Base-by-base conservation (phyloP, 768 basidiomycete species). In the Chalciporus sphaerocephalus region DNA sequence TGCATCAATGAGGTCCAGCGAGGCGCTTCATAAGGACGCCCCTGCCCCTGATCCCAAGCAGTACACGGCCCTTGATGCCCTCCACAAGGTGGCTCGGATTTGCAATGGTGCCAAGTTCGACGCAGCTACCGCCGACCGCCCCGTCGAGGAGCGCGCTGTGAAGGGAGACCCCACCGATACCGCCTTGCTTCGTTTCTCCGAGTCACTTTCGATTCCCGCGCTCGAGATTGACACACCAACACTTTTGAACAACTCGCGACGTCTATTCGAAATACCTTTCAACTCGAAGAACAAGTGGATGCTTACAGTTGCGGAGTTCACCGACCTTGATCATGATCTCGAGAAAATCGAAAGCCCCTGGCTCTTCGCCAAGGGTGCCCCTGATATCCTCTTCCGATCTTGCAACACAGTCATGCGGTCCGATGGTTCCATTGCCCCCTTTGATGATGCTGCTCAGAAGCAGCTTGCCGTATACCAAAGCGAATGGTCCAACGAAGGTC, bases 241-340 rank as follows among this genome's bases (percentile, higher is more conserved):
- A 3, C 43, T 65, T 16, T 38, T 61, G 40, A 40, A 40, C 0
- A 46, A 53, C 0, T 63, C 62, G 30, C 48, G 40, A 39, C 60
- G 62, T 44, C 45, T 63, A 4, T 70, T 67, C 42, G 67, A 68
- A 20, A 67, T 74, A 22, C 70, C 69, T 2, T 73, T 73, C 60
- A 73, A 73, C 44, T 79, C 75, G 5, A 71, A 68, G 45, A 76
- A 78, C 50, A 82, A 81, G 52, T 81, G 72, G 71, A 80, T 80
- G 74, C 66, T 80, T 38, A 75, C 71, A 40, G 64, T 76, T 40
- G 52, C 69, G 1, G 41, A 60, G 10, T 28, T 65, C 27, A 49
- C 55, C 52, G 38, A 53, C 52, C 6, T 49, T 40, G 28, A 52
- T 12, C 38, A 48, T 20, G 37, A 52, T 2, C 40, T 48, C 15